Conservation (phyloP, 1,139 yeast species). For the Yueomyces sp. region DNA sequence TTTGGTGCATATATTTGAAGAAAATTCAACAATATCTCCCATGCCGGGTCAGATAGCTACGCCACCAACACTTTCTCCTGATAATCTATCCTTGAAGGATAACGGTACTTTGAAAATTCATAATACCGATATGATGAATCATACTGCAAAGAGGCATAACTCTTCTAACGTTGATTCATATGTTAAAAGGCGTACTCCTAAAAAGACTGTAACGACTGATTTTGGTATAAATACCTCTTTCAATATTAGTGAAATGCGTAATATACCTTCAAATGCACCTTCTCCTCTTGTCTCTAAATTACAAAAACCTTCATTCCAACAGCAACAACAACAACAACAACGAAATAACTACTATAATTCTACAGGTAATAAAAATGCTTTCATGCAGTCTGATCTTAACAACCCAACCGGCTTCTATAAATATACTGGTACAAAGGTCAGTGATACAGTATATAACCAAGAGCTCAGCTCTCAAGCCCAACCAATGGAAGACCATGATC, state of each 20-base stretch:
- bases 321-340: not conserved
- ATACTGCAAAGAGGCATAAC: not conserved
- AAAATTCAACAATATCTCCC: no score
- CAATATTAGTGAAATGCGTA: not conserved
- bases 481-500: not conserved
- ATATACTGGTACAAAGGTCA: not conserved
- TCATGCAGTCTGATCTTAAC: not conserved
- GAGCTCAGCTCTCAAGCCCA: not conserved
- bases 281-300: not conserved
- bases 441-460: no score
- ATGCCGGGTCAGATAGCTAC: no score
- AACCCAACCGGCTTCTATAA: not conserved
- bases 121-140: no score
- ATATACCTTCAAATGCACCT: no score
- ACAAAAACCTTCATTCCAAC: not conserved
- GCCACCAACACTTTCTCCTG: no score
- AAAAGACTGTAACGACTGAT: not conserved
- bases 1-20: no score
- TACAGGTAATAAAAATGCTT: conserved; percentile 2
- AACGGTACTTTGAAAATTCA: no score
- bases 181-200: not conserved
- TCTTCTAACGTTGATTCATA: not conserved
- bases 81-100: no score
- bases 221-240: not conserved
- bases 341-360: not conserved